Percentiles rank a stretch among this genome's conserved stretches.
These are phyloP conservation scores for Aspergillus panamensis DNA, from an alignment of 495 filamentous ascomycete genomes.

Conservation along the genomic window DNA sequence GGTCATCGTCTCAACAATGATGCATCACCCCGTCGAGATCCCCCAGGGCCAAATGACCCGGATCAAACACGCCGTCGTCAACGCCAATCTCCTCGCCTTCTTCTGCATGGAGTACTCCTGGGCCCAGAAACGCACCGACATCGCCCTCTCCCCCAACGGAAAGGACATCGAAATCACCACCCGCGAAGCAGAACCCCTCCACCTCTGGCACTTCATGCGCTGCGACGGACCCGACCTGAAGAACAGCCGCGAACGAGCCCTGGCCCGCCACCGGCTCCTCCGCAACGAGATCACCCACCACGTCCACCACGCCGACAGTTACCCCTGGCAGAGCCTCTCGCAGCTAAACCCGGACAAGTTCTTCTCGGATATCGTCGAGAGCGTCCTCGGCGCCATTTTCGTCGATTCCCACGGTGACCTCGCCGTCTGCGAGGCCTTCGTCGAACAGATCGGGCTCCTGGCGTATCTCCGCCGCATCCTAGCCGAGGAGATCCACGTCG, in stretches of 20 bases:
- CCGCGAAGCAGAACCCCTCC: constrained; percentile 19
- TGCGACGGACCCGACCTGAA: constrained; percentile 47
- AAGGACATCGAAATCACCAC: neutral
- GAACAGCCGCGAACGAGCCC: constrained; percentile 41
- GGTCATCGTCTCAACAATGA: constrained; percentile 59
- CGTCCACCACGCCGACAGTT: constrained; percentile 45
- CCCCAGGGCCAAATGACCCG: constrained; percentile 67
- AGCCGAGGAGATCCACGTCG: constrained; percentile 52
- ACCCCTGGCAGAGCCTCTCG: constrained; percentile 74
- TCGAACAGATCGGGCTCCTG: constrained; percentile 63
- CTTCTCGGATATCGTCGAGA: constrained; percentile 84
- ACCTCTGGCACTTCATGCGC: constrained; percentile 70
- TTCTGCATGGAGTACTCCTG: constrained; percentile 54
- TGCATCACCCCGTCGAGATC: constrained; percentile 43
- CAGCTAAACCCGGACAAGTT: constrained; percentile 70
- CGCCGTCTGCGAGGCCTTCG: constrained; percentile 50
- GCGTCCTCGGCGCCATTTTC: constrained; percentile 77
- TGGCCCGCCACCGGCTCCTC: constrained; percentile 45
- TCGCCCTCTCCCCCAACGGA: constrained; percentile 8
- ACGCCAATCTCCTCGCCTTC: constrained; percentile 86
- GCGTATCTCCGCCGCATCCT: constrained; percentile 60
- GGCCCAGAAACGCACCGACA: constrained; percentile 16
- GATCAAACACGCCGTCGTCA: constrained; percentile 72
- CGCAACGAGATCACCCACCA: constrained; percentile 48
- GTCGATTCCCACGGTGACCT: constrained; percentile 68